Evolutionary conservation across 192 early-diverging fungal species (phyloP), one percentile per base, ranked within the genome.

Genomic region (Backusella tuberculispora): DNA sequence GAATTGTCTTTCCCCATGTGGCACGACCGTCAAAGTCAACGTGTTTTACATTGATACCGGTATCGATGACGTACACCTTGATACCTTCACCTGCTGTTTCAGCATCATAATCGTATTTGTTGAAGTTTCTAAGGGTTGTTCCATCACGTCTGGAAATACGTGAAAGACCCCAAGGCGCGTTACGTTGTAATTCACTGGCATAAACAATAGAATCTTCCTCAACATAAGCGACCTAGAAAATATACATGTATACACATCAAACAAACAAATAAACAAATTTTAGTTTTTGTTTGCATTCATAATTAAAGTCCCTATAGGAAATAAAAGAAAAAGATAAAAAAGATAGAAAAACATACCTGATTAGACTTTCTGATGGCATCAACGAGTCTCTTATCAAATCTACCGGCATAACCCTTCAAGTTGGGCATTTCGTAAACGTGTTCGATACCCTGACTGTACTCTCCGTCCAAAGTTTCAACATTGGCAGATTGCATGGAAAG

Each of bases 61-160:
- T 98, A 86, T 99, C 97, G 56, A 99, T 92, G 29, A 99, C 94
- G 84, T 95, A 98, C 37, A 92, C 95, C n/a, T 91, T 93, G 73
- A 98, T 90, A 72, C 91, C 93, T 7, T 91, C 84, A 53, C 96
- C 96, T 19, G 73, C 73, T 73, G 84, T 93, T 17, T 86, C 74
- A 7, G 86, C 80, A 73, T 92, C 83, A 82, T 96, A 94, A 4
- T 76, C 69, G 72, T 96, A 98, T 81, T 90, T 88, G 76, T 89
- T 87, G 72, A 85, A 90, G 69, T 83, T 85, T 73, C 85, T 79
- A 72, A 87, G 80, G 64, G 85, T 79, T 72, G 91, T 83, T n/a
- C 74, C 74, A 70, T 90, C 75, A 74, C 90, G 92, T 78, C 94
- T 92, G 26, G 94, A 93, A 70, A 95, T 89, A 78, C 95, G 93